Conservation (phyloP, 140 eudicot species). For the Anethum foeniculum region DNA sequence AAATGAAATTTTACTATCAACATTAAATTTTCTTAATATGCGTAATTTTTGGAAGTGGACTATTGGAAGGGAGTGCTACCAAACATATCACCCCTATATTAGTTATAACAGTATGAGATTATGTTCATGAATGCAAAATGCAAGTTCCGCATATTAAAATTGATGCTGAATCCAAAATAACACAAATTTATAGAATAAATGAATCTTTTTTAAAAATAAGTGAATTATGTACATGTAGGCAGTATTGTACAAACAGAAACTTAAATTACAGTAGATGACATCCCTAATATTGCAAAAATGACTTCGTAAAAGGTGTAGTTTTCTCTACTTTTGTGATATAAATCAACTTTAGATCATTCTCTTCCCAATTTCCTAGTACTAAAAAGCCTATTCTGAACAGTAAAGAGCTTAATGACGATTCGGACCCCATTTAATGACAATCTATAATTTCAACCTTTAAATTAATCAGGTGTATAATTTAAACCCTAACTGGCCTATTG, state of each 20-base stretch:
- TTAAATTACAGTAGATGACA: background rate
- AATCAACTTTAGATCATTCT: background rate
- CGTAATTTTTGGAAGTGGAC: too few relatives aligned
- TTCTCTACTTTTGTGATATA: background rate
- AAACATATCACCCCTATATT: too few relatives aligned
- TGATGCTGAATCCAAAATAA: background rate
- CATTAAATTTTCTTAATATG: too few relatives aligned
- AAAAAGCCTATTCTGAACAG: background rate
- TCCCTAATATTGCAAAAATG: background rate
- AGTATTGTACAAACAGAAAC: background rate
- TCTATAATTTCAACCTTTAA: background rate
- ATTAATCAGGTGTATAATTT: background rate
- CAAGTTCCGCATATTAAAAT: background rate
- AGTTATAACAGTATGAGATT: background rate
- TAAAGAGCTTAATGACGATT: background rate
- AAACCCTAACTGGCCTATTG: background rate
- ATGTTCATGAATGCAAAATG: background rate
- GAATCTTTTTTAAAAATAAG: background rate
- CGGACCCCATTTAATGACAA: background rate
- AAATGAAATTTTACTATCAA: too few relatives aligned
- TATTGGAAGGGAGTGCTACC: too few relatives aligned
- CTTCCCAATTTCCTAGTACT: background rate
- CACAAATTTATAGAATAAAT: background rate
- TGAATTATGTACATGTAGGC: background rate
- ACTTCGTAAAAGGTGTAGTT: background rate